Evolutionary conservation across 306 rosid genomes (phyloP), one percentile per base, ranked within the genome.

Genomic region (Dalbergia oliveri): DNA sequence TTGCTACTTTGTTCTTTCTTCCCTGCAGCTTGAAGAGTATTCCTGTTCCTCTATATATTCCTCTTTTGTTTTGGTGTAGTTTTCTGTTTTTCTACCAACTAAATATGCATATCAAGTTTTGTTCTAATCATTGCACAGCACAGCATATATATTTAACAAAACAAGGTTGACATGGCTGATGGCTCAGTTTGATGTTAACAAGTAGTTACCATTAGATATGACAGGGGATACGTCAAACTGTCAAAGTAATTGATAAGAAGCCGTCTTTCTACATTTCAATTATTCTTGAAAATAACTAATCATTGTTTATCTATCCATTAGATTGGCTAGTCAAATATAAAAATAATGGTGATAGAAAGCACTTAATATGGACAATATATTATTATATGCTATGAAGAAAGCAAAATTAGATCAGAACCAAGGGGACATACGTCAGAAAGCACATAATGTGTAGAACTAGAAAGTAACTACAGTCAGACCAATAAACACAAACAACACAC

Each of bases 371-470:
- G 61, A 73, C 79, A 78, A 43, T 33, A 23, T 21, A 43, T 10
- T 3, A 12, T 3, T 47, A 65, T 57, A 12, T 69, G 41, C 71
- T 57, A 14, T 70, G 62, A 66, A 23, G 64, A 63, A 67, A 21
- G 57, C 31, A 60, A 59, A 18, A 54, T 76, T 73, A 68, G 74
- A 60, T 72, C 13, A 66, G 78, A 72, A 45, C 19, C 75, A 69
- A 80, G 66, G 81, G 60, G 72, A 73, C 86, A 89, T 56, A 80
- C 75, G 84, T 86, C 84, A 80, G 85, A 84, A 82, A 71, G 57
- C 51, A 51, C 84, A 77, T 66, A 56, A 68, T 61, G 57, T 34
- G 64, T 75, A 72, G 64, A 76, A 45, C 50, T 45, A 45, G 50
- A 14, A 72, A 77, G 59, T 69, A 79, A 75, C 66, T 69, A 62